A percentile compares a stretch with the other conserved stretches of the same genome.
These are phyloP conservation scores for Rubia tinctorum DNA, from an alignment of 305 asterid genomes.

Conservation along the genomic window DNA sequence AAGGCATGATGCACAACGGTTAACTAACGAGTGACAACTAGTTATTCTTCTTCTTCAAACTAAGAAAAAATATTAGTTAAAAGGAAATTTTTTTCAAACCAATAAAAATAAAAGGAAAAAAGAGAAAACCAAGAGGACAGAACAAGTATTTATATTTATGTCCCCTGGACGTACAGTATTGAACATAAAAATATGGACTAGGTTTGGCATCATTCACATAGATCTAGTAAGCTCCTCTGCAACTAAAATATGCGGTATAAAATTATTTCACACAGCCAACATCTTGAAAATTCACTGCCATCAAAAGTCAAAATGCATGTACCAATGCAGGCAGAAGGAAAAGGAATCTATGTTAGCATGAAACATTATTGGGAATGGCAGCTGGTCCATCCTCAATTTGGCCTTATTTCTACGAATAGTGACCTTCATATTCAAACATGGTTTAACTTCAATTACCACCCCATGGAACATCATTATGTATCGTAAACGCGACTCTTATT, in stretches of 20 bases:
- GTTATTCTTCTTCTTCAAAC: neutral
- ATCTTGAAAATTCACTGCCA: constrained; percentile 15
- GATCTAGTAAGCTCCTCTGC: constrained; percentile 9
- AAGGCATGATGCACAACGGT: neutral
- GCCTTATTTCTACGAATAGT: neutral
- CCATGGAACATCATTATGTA: neutral
- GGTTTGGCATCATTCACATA: constrained; percentile 14
- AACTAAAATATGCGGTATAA: constrained; percentile 11
- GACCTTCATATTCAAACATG: neutral
- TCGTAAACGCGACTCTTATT: neutral
- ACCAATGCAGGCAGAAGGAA: constrained; percentile 12
- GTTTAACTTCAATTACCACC: neutral
- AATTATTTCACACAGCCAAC: constrained; percentile 6
- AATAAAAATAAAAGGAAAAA: neutral
- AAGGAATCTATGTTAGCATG: constrained; percentile 14
- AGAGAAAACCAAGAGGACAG: neutral
- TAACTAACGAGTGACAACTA: neutral
- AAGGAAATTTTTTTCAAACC: neutral
- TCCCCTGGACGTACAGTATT: neutral
- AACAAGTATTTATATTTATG: neutral
- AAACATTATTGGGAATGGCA: constrained; percentile 19
- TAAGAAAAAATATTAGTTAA: too few species aligned
- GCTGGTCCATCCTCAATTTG: constrained; percentile 9
- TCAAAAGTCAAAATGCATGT: constrained; percentile 14
- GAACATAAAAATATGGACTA: constrained; percentile 2